phyloP scores from a whole-genome alignment of 176 grass and related monocot species.

The Sorghum bicolor region Sorghum_bicolor_NCBIv3 NC_012879.2:57247501-57248000 shows the following conservation, averaged over 20 bases:
- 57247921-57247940: constrained; percentile 69
- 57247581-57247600: constrained; percentile 71
- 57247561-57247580: constrained; percentile 43
- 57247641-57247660: constrained; percentile 54
- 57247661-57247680: constrained; percentile 81
- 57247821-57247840: constrained; percentile 26
- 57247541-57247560: constrained; percentile 50
- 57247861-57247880: constrained; percentile 50
- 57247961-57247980: constrained; percentile 87
- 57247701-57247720: constrained; percentile 81
- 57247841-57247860: neutral
- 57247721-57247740: constrained; percentile 87
- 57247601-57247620: constrained; percentile 72
- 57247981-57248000: constrained; percentile 98
- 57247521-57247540: constrained; percentile 70
- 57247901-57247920: constrained; percentile 79
- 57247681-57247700: constrained; percentile 86
- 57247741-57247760: constrained; percentile 83
- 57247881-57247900: constrained; percentile 78
- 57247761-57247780: constrained; percentile 79
- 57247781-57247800: constrained; percentile 68
- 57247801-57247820: constrained; percentile 19
- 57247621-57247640: constrained; percentile 78
- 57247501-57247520: constrained; percentile 74
- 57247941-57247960: constrained; percentile 85